Evolutionary conservation across 306 rosid species (phyloP), one percentile per base, ranked within the genome.

Genomic region (Macrotyloma uniflorum): DNA sequence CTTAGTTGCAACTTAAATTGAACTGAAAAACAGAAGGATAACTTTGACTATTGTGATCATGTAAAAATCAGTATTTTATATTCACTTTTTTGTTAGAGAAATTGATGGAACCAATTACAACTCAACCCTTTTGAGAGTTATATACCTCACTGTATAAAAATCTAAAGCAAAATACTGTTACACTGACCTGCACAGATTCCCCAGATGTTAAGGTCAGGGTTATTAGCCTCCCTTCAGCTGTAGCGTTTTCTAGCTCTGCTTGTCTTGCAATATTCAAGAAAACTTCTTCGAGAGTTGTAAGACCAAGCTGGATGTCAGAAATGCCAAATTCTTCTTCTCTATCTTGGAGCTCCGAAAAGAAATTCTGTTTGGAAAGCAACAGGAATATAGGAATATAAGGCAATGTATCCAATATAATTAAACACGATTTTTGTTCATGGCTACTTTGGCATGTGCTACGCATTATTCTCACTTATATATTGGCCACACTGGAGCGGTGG

Each of bases 231-330:
- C 93, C 97, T 77, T 90, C 97, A 26, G 89, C 95, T 68, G 87
- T 78, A 67, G 98, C 98, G 57, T 71, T 82, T 78, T 94, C 97
- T 72, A 92, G 88, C 90, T 92, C 97, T 38, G 98, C 97, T 51
- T 87, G 89, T 79, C 75, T 85, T 36, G 97, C 98, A n/a, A 92
- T 88, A 66, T 87, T 95, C 86, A 92, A 83, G 90, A 92, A 92
- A 51, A 92, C 98, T 88, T 91, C 98, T 83, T 91, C 96, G 1
- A 95, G 98, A 71, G 93, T 95, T 24, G 98, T 69, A 36, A 92
- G 93, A 30, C 97, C 89, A 35, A 94, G 88, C 73, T 92, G 97
- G 79, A 92, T 86, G 85, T 91, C 91, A 15, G 91, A 83, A 82
- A 94, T 91, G 33, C 98, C 91, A 70, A 88, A 88, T 72, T 94